Percentiles rank a stretch among this genome's conserved stretches.
phyloP scores from a whole-genome alignment of 495 filamentous ascomycete species.

The Clavariopsis aquatica region DNA sequence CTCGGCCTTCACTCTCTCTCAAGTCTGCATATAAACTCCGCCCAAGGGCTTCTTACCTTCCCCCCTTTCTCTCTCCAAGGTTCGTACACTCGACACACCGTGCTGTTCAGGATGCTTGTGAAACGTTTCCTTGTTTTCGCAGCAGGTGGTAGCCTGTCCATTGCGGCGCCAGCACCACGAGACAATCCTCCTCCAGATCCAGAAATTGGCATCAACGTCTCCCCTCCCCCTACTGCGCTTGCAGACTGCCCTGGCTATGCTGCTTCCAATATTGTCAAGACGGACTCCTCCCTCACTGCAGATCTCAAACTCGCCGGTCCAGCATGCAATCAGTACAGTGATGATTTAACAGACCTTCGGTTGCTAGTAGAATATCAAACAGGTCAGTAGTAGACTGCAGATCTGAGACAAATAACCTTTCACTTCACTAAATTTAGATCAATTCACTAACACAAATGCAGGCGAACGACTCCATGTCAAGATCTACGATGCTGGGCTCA shows the following conservation, averaged over 20 bases:
- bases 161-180: constrained; percentile 10
- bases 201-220: background rate
- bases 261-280: constrained; percentile 59
- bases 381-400: constrained; percentile 52
- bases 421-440: background rate
- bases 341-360: constrained; percentile 64
- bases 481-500: constrained; percentile 73
- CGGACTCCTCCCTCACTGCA: constrained; percentile 56
- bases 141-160: background rate
- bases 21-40: background rate
- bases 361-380: constrained; percentile 75
- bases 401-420: background rate
- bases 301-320: constrained; percentile 67
- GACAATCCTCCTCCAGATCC: background rate
- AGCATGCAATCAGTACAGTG: constrained; percentile 71
- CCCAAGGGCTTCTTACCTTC: background rate
- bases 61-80: background rate
- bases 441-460: constrained; percentile 16
- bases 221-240: background rate
- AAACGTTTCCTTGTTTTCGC: constrained; percentile 1
- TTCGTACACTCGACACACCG: background rate
- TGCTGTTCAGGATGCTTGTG: background rate
- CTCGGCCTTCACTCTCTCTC: background rate
- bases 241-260: constrained; percentile 68
- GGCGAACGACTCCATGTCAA: constrained; percentile 71